These are phyloP conservation scores for Boletus insuetus DNA, from an alignment of 768 basidiomycete genomes.

Conservation along the genomic window DNA sequence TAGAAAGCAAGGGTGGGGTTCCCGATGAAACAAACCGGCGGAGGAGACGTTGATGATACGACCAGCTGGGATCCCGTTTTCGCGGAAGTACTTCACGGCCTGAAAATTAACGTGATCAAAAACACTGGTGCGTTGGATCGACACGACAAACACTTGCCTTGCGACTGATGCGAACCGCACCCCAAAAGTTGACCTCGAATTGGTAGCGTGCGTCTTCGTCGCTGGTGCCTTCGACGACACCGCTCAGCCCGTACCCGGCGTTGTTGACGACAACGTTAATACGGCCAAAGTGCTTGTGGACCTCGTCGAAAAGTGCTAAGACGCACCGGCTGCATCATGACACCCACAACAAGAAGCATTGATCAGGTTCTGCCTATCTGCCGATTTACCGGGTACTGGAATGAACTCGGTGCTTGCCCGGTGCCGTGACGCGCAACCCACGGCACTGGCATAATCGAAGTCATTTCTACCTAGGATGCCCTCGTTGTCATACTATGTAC, in stretches of 20 bases:
- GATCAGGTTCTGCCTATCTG: too few relatives aligned
- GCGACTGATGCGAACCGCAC: constrained; percentile 20
- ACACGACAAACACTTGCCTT: constrained; percentile 11
- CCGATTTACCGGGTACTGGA: too few relatives aligned
- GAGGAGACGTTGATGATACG: constrained; percentile 25
- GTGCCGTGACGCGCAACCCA: too few relatives aligned
- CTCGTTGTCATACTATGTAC: too few relatives aligned
- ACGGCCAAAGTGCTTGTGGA: constrained; percentile 27
- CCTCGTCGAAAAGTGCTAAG: constrained; percentile 22
- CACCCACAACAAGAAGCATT: too few relatives aligned
- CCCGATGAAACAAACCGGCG: constrained; percentile 17
- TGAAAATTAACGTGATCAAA: neutral
- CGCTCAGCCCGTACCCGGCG: constrained; percentile 23
- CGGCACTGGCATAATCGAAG: too few relatives aligned
- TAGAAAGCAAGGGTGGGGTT: constrained; percentile 19
- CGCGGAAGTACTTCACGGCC: constrained; percentile 32
- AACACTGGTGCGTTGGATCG: neutral
- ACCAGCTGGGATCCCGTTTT: constrained; percentile 23
- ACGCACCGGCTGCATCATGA: too few relatives aligned
- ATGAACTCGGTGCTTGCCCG: too few relatives aligned
- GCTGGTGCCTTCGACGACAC: constrained; percentile 26
- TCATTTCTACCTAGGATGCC: too few relatives aligned
- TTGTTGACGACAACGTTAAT: constrained; percentile 37
- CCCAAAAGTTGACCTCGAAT: constrained; percentile 37
- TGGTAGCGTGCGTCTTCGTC: constrained; percentile 26